Base-by-base conservation (phyloP, 1,284 basidiomycete genomes). In the Malassezia sympodialis region DNA sequence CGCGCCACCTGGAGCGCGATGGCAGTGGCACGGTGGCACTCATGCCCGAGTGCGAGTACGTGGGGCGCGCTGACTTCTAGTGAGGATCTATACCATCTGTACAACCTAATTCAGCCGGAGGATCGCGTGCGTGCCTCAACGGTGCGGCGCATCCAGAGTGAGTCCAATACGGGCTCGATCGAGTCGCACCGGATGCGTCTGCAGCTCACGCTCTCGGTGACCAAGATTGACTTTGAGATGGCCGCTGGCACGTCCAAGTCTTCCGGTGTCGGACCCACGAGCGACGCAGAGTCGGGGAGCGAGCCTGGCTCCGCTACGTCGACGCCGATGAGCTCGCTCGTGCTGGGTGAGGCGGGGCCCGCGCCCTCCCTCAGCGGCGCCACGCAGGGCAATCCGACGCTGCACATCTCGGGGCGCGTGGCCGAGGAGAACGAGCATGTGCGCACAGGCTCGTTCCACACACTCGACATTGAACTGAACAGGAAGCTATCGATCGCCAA, bases 61-160 rank as follows among this genome's bases (percentile, higher is more conserved):
- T 67, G 15, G n/a, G 32, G 10, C 11, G 1, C 42, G n/a, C 17
- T 34, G 24, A 49, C 52, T 41, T 4, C 8, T 27, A 72, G 69
- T 67, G 94, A 98, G 77, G 94, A 98, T 77, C 94, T 98, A 86
- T 98, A 93, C 88, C 93, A 98, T 79, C 80, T 96, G n/a, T 96
- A 96, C 77, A 96, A 98, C 77, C 80, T 98, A 55, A 93, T 98
- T 55, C 59, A 68, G 77, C 71, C 56, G 21, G 89, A 88, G 19
- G 93, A 98, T 74, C 79, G 82, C 60, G 84, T 98, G 26, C 81
- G 89, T 52, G 90, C 89, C n/a, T 81, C 87, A 52, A 89, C 90
- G 5, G 82, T 96, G 58, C 83, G 91, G 82, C 75, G 79, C 53
- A 79, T 83, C 5, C 78, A 79, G 61, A 80, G 82, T 60, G 83